Base-by-base conservation (phyloP, 805 yeast species). In the Wickerhamomyces subpelliculosus region DNA sequence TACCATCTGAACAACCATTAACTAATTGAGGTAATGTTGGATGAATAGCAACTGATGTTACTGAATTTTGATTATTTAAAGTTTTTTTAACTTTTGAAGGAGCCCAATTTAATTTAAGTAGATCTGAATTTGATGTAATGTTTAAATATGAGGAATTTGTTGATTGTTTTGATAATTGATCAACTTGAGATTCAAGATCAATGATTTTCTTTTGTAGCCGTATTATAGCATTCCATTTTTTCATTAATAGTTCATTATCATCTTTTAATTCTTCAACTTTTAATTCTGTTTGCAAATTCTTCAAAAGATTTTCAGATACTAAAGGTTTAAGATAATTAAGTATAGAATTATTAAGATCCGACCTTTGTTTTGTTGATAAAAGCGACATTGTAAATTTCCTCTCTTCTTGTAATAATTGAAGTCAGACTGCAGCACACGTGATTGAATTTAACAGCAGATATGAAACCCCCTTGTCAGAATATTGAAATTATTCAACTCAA, bases 221-320 rank as follows among this genome's bases (percentile, higher is more conserved):
- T 24, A 86, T 68, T 4, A 89, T 90, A 0, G 95, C 80, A 1
- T 81, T 70, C 97, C 97, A 89, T 62, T 88, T 89, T 60, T 80
- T 82, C 48, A 82, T 86, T 28, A 86, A 62, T 10, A 68, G 52
- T 10, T 53, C 48, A 37, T 48, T 54, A 21, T 56, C 63, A 28
- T 41, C 54, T 16, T 26, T 51, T 22, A 43, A 45, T 32, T 41
- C 51, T 31, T 36, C 47, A 32, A 43, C 39, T 33, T 38, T 40
- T 40, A 46, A 46, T 45, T 37, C 56, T 5, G 39, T 36, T 34
- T 61, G 56, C 8, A 60, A 28, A 3, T 33, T 3, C 1, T 46
- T 27, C 0, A 50, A 34, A 11, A 36, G 35, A 9, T 17, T 33
- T n/a, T 40, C 45, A 7, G 50, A 35, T 8, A 45, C 42, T 11